These are phyloP conservation scores for Leccinum ochraceum DNA, from an alignment of 768 basidiomycete species.

Conservation along the genomic window DNA sequence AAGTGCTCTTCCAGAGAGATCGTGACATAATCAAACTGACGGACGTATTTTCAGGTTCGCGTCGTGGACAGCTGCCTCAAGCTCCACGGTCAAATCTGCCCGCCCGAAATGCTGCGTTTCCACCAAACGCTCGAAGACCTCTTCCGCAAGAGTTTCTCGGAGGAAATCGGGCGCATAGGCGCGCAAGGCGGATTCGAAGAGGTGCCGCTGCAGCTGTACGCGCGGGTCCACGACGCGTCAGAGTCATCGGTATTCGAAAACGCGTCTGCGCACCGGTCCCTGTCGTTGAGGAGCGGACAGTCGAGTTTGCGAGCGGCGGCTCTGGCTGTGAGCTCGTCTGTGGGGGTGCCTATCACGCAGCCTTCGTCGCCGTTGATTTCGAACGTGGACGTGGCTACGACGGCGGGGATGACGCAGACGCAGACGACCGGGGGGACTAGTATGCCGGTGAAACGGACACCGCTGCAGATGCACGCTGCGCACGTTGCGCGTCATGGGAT, in stretches of 20 bases:
- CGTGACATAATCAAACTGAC: not conserved
- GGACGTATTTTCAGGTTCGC: constrained; percentile 52
- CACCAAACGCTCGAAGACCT: constrained; percentile 87
- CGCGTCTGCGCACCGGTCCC: constrained; percentile 46
- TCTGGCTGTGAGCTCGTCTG: constrained; percentile 49
- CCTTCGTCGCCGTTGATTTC: constrained; percentile 39
- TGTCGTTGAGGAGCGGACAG: constrained; percentile 51
- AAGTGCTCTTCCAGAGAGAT: constrained; percentile 15
- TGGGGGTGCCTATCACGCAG: constrained; percentile 41
- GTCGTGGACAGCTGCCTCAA: constrained; percentile 83
- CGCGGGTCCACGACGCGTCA: constrained; percentile 43
- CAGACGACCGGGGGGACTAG: constrained; percentile 17
- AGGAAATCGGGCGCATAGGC: constrained; percentile 74
- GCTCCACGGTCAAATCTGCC: constrained; percentile 80
- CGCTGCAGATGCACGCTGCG: constrained; percentile 77
- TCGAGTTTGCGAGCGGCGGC: constrained; percentile 26
- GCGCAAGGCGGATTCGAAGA: constrained; percentile 58
- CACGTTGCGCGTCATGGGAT: constrained; percentile 83
- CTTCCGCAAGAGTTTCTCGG: constrained; percentile 81
- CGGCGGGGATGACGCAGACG: not conserved
- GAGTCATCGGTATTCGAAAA: constrained; percentile 45
- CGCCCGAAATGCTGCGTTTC: constrained; percentile 88
- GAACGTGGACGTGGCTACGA: not conserved
- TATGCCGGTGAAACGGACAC: constrained; percentile 58
- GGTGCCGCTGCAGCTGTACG: constrained; percentile 39